phyloP scores from a whole-genome alignment of 306 rosid species.

The Trifolium dubium region DNA sequence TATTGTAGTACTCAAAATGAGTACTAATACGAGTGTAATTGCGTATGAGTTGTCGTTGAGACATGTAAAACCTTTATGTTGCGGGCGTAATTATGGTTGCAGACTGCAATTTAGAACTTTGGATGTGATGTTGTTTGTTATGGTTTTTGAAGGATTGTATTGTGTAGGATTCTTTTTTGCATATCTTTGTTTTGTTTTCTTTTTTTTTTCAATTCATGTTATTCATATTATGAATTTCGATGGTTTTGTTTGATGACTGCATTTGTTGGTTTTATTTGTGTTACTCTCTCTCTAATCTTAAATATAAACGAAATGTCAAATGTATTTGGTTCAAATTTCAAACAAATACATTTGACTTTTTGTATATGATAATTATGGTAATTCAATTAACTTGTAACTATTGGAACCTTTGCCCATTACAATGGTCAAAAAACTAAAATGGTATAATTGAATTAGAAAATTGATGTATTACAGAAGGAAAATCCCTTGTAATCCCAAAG shows the following conservation, averaged over 20 bases:
- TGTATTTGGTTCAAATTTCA: no score
- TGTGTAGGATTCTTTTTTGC: background rate
- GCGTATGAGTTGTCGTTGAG: background rate
- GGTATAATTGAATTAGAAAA: no score
- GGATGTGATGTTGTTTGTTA: background rate
- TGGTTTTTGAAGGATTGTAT: background rate
- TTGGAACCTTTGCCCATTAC: no score
- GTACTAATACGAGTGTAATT: background rate
- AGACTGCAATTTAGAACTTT: background rate
- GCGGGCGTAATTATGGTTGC: background rate
- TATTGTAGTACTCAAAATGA: background rate
- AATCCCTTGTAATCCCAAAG: no score
- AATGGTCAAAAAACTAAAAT: no score
- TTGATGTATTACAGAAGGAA: no score
- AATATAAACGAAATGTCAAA: no score
- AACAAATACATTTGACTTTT: no score
- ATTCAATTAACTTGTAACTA: no score
- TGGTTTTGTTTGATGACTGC: background rate
- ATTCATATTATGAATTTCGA: background rate
- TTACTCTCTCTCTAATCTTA: no score
- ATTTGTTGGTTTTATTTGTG: background rate
- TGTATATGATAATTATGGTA: no score
- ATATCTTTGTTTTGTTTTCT: background rate
- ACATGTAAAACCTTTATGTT: background rate
- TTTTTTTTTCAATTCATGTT: background rate